A percentile compares a stretch with the other conserved stretches of the same genome.
Evolutionary conservation across 305 asterid genomes (phyloP).

Genomic region (Fraxinus baroniana): DNA sequence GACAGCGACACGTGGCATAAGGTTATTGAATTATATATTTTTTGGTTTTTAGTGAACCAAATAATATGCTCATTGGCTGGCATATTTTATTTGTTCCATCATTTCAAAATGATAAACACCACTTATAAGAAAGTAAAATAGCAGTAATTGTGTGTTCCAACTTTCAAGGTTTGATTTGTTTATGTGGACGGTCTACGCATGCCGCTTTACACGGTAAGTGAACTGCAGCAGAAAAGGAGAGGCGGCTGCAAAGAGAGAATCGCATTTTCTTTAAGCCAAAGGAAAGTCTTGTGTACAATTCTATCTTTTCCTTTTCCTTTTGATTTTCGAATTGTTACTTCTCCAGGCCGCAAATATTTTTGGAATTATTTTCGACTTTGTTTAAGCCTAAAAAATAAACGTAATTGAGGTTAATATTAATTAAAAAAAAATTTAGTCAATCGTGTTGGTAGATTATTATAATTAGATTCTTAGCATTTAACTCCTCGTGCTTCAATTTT

Average conservation of each 20-base stretch:
- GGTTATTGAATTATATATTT: neutral
- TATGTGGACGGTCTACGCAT: slow-evolving; percentile 23
- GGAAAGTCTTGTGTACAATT: neutral
- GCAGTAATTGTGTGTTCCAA: neutral
- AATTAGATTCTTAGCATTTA: neutral
- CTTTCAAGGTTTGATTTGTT: neutral
- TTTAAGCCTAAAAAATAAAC: neutral
- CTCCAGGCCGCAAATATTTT: neutral
- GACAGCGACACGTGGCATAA: neutral
- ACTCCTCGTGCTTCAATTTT: neutral
- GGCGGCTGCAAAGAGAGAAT: slow-evolving; percentile 28
- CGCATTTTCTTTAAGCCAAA: neutral
- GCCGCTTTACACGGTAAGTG: slow-evolving; percentile 32
- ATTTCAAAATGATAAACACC: neutral
- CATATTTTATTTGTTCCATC: neutral
- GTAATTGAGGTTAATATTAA: neutral
- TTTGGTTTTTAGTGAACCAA: neutral
- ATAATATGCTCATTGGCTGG: slow-evolving; percentile 21
- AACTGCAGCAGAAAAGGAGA: slow-evolving; percentile 10
- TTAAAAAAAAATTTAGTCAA: neutral
- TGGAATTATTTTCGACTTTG: neutral
- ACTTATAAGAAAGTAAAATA: too few relatives aligned
- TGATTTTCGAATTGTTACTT: neutral
- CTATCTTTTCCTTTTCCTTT: neutral
- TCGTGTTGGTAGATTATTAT: neutral